Conservation (phyloP, 805 yeast genomes). For the Ascoidea asiatica region DNA sequence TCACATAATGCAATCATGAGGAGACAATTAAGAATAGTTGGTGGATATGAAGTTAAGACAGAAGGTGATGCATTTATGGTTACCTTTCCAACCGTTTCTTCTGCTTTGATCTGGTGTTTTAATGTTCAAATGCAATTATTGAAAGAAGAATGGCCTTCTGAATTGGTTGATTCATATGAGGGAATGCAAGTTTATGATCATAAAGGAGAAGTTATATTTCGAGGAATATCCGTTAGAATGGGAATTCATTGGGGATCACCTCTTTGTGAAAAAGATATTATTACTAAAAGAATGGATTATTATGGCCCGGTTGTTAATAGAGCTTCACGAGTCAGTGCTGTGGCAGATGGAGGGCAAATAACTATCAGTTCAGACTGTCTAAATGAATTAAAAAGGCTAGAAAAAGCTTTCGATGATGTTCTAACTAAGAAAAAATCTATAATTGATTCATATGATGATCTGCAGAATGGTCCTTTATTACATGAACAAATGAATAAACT, state of each 20-base stretch:
- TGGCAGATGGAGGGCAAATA: conserved; percentile 95
- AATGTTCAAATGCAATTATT: conserved; percentile 75
- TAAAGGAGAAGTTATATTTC: conserved; percentile 42
- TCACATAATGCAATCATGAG: conserved; percentile 91
- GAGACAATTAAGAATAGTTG: conserved; percentile 76
- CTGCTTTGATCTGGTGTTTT: conserved; percentile 88
- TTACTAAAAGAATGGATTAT: conserved; percentile 94
- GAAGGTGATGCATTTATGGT: conserved; percentile 99
- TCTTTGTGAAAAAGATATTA: conserved; percentile 85
- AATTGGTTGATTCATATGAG: conserved; percentile 69
- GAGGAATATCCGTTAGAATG: conserved; percentile 92
- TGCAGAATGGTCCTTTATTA: conserved; percentile 35
- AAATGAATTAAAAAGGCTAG: conserved; percentile 49
- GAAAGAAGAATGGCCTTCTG: conserved; percentile 89
- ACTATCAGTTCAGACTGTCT: conserved; percentile 73
- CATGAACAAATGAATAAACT: conserved; percentile 52
- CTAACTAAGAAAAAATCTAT: conserved; percentile 10
- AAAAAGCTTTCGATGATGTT: conserved; percentile 22
- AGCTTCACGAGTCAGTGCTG: conserved; percentile 80
- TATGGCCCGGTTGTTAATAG: conserved; percentile 97
- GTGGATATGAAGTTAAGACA: conserved; percentile 95
- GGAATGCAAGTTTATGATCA: conserved; percentile 67
- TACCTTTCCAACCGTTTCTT: conserved; percentile 79
- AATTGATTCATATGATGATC: conserved; percentile 28
- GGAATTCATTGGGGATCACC: conserved; percentile 98